Conservation (phyloP, 2,329 filamentous ascomycete species). For the Aspergillus spinulosporus region DNA sequence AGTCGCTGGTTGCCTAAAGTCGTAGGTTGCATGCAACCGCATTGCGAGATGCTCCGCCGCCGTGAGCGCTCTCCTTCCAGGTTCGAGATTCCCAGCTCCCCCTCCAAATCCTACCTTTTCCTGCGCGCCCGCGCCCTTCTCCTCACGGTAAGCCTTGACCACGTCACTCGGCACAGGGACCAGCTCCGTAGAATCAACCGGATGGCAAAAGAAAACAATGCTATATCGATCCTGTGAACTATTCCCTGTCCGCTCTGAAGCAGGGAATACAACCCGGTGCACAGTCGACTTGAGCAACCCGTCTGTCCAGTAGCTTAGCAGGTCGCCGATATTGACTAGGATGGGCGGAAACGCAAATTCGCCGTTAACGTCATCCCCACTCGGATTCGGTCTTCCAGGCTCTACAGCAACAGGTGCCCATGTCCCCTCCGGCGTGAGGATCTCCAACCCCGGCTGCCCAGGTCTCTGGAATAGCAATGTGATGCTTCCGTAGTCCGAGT, state of each 20-base stretch:
- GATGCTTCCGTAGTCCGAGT: conserved; percentile 77
- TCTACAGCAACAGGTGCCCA: conserved; percentile 69
- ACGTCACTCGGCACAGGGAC: conserved; percentile 56
- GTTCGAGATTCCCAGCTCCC: conserved; percentile 36
- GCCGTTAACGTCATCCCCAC: conserved; percentile 1
- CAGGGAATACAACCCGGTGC: conserved; percentile 78
- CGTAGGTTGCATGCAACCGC: conserved; percentile 61
- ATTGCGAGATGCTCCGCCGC: conserved; percentile 60
- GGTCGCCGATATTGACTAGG: conserved; percentile 70
- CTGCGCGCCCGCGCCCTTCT: conserved; percentile 28
- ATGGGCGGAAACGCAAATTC: conserved; percentile 65
- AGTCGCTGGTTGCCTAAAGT: conserved; percentile 32
- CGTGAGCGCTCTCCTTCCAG: conserved; percentile 49
- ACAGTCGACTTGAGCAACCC: conserved; percentile 84
- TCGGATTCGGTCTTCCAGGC: conserved; percentile 42
- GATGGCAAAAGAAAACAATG: conserved; percentile 65
- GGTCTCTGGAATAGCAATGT: conserved; percentile 79
- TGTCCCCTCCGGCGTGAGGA: conserved; percentile 59
- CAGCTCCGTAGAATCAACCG: conserved; percentile 55
- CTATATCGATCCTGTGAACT: conserved; percentile 54
- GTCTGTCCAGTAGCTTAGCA: conserved; percentile 84
- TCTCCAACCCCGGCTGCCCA: conserved; percentile 83
- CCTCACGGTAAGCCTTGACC: conserved; percentile 45
- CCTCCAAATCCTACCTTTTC: conserved; percentile 45
- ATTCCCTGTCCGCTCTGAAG: conserved; percentile 40